Conservation (phyloP, 2,329 filamentous ascomycete species). For the Aplosporella prunicola region DNA sequence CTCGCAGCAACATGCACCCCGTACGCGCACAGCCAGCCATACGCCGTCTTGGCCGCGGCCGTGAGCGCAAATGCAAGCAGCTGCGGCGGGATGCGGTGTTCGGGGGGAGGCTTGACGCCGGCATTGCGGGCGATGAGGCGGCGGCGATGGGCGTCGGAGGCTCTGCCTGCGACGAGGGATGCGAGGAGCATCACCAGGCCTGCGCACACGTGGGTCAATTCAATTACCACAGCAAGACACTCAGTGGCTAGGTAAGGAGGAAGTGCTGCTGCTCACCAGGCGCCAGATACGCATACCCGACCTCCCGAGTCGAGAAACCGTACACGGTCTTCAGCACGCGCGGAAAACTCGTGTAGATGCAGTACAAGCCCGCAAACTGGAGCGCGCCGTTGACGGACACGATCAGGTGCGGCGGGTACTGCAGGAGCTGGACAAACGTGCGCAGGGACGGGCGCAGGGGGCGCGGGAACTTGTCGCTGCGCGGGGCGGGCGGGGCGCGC, state of each 20-base stretch:
- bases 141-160: slow-evolving; percentile 29
- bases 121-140: slow-evolving; percentile 17
- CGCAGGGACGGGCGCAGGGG: slow-evolving; percentile 18
- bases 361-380: slow-evolving; percentile 21
- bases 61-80: slow-evolving; percentile 32
- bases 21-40: slow-evolving; percentile 31
- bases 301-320: slow-evolving; percentile 24
- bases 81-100: slow-evolving; percentile 32
- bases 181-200: slow-evolving; percentile 25
- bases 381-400: slow-evolving; percentile 22
- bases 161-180: slow-evolving; percentile 29
- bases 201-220: too few relatives aligned
- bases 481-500: too few relatives aligned
- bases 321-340: slow-evolving; percentile 21
- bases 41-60: slow-evolving; percentile 31
- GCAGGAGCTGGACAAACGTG: slow-evolving; percentile 19
- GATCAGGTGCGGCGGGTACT: slow-evolving; percentile 22
- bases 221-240: too few relatives aligned
- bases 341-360: slow-evolving; percentile 19
- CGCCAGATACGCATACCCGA: slow-evolving; percentile 31
- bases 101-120: slow-evolving; percentile 24
- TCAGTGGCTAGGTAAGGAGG: not conserved
- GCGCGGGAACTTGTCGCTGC: slow-evolving; percentile 13
- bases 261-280: slow-evolving; percentile 10
- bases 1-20: slow-evolving; percentile 21